Percentiles rank a stretch among this genome's conserved stretches.
Conservation (phyloP, 805 yeast species). For the Yarrowia sp. region DNA sequence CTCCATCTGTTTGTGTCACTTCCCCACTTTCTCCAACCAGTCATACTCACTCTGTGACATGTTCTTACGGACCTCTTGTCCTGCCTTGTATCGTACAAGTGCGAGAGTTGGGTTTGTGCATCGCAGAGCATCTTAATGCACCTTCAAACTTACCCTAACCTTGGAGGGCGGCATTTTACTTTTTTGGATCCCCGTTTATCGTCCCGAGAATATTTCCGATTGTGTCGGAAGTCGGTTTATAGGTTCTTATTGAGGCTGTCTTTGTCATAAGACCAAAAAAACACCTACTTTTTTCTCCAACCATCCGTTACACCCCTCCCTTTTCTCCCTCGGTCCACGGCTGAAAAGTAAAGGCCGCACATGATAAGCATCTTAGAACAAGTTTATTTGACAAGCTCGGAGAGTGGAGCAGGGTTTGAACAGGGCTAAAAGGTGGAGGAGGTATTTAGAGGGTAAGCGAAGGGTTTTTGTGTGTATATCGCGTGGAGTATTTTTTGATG, state of each 20-base stretch:
- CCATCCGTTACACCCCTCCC: background rate
- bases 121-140: background rate
- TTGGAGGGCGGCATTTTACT: background rate
- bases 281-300: no score
- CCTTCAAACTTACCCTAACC: background rate
- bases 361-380: background rate
- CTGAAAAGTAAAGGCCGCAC: conserved; percentile 20
- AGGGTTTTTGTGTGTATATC: no score
- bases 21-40: no score
- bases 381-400: background rate
- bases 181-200: background rate
- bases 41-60: no score
- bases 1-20: no score
- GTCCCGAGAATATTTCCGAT: background rate
- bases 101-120: no score
- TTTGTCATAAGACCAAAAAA: no score
- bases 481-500: no score
- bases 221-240: no score
- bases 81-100: background rate
- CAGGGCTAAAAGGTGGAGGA: background rate
- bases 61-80: background rate
- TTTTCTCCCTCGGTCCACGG: background rate
- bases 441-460: no score
- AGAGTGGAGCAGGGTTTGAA: background rate
- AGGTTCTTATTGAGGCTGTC: no score